phyloP scores from a whole-genome alignment of 208 protist genomes.

The Leishmania tarentolae region DNA sequence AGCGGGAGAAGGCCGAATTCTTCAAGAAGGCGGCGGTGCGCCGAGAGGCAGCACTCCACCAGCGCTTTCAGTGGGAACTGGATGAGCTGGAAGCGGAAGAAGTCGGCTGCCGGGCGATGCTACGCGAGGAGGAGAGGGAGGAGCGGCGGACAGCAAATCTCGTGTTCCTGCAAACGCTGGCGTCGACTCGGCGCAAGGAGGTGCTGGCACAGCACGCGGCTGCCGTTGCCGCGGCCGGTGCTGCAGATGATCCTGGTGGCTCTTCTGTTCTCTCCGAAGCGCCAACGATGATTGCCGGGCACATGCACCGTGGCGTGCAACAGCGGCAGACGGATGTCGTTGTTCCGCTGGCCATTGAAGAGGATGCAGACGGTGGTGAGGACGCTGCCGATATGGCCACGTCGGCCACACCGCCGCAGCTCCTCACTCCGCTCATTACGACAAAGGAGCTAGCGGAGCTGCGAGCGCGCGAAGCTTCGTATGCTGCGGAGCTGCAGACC shows the following conservation, averaged over 20 bases:
- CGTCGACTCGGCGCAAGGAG: constrained; percentile 12
- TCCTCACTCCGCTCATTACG: constrained; percentile 16
- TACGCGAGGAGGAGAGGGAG: constrained; percentile 51
- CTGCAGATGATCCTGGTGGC: not conserved
- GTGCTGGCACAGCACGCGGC: constrained; percentile 10
- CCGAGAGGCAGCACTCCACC: constrained; percentile 15
- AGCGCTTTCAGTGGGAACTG: constrained; percentile 22
- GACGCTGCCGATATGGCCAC: not conserved
- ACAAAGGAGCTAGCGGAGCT: constrained; percentile 36
- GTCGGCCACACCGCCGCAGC: not conserved
- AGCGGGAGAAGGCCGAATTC: constrained; percentile 8
- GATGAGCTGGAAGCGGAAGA: constrained; percentile 51
- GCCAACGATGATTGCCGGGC: constrained; percentile 8
- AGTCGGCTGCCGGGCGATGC: constrained; percentile 37
- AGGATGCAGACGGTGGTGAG: not conserved
- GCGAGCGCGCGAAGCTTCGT: constrained; percentile 27
- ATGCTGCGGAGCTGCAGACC: constrained; percentile 45
- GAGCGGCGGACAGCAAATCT: constrained; percentile 31
- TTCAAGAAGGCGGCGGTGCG: constrained; percentile 6
- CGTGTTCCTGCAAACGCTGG: constrained; percentile 19
- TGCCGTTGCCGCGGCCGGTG: not conserved
- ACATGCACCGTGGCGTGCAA: not conserved
- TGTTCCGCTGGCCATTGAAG: not conserved
- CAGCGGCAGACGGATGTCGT: not conserved
- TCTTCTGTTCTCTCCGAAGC: constrained; percentile 8